phyloP scores from a whole-genome alignment of 2,329 filamentous ascomycete species.

The Aspergillus sp. region DNA sequence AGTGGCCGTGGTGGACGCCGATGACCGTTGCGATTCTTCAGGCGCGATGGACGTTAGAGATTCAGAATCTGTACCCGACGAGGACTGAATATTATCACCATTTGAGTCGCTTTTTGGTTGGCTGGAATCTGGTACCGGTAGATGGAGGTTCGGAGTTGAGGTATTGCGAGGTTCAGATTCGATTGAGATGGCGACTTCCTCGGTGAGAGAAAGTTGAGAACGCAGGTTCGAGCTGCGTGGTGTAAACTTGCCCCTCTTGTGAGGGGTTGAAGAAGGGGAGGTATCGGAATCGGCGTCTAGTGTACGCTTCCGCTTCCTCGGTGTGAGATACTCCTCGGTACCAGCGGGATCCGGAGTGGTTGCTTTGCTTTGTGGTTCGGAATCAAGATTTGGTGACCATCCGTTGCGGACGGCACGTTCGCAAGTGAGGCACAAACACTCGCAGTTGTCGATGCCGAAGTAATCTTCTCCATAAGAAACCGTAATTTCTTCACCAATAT shows the following conservation, averaged over 20 bases:
- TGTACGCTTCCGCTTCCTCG: conserved; percentile 30
- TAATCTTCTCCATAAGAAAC: conserved; percentile 96
- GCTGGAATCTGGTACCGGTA: background rate
- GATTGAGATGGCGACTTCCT: conserved; percentile 28
- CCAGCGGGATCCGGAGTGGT: conserved; percentile 32
- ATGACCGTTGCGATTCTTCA: conserved; percentile 34
- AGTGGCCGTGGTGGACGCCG: conserved; percentile 38
- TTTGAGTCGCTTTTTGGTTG: conserved; percentile 2
- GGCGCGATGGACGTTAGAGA: conserved; percentile 27
- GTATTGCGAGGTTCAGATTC: conserved; percentile 18
- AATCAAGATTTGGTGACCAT: conserved; percentile 62
- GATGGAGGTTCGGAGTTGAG: background rate
- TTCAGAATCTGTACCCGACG: conserved; percentile 22
- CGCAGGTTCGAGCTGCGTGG: conserved; percentile 36
- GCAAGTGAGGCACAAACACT: conserved; percentile 88
- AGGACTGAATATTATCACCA: conserved; percentile 10
- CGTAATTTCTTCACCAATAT: conserved; percentile 89
- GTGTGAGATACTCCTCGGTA: conserved; percentile 17
- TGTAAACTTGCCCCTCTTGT: conserved; percentile 34
- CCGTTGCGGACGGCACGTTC: conserved; percentile 75
- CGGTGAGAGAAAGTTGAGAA: conserved; percentile 36
- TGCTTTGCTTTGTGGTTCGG: conserved; percentile 33
- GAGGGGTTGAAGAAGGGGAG: conserved; percentile 28
- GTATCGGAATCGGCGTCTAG: conserved; percentile 29
- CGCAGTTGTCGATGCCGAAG: conserved; percentile 91